Base-by-base conservation (phyloP, 345 rosid species). In the Pelargonium nanum region DNA sequence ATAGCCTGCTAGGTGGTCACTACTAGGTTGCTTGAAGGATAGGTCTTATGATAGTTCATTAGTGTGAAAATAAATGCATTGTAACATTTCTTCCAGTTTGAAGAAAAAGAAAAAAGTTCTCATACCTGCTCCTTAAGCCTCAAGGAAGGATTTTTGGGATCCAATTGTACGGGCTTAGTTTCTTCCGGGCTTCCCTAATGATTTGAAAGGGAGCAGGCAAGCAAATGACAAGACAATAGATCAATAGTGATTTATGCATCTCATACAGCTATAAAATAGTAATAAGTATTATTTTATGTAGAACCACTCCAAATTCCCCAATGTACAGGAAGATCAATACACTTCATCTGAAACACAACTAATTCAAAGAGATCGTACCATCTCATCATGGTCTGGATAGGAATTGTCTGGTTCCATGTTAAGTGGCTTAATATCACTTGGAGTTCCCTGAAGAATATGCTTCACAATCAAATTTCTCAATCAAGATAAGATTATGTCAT, bases 171-270 rank as follows among this genome's bases (percentile, higher is more conserved):
- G 34, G 76, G 78, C 53, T 79, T 79, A 53, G 51, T 68, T 57
- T 79, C 83, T 48, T 63, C 72, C 59, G 72, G 72, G 70, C 80
- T 79, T 59, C 60, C 83, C 83, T 79, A 65, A 62, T 64, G 19
- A 67, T 58, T 60, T 51, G 56, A 57, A 28, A 70, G 26, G 12
- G 60, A 26, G 68, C 19, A 66, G 30, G 23, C 55, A 52, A 61
- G 26, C 13, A 44, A 56, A 50, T 62, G 51, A 66, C 54, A 53
- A n/a, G 57, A 64, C 51, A n/a, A 19, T 55, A 26, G 26, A 55
- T 24, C 22, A 59, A 48, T 30, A 60, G 44, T 34, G 26, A 21
- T 56, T 26, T 50, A 26, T 24, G 24, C 24, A 60, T 56, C 51
- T 2, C 52, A 32, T 53, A 23, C 22, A 16, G 63, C 62, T 26